Conservation (phyloP, 163 green algal species). For the Chlamydomonas reinhardtii region DNA sequence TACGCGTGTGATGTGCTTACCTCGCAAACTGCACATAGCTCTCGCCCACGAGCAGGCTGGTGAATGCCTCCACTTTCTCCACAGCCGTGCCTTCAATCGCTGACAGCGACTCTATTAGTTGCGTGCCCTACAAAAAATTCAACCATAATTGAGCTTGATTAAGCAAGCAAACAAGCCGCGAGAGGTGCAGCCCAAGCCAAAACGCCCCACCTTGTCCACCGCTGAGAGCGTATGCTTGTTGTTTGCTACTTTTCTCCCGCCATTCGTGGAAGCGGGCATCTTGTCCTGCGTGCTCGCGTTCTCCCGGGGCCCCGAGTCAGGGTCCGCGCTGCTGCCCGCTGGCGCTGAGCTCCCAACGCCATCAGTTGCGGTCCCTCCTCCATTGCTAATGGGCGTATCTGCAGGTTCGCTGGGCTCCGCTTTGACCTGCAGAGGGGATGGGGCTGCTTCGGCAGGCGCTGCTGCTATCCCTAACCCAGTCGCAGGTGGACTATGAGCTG, state of each 20-base stretch:
- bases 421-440: not conserved
- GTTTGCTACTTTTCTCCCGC: not conserved
- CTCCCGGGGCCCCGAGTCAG: not conserved
- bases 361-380: not conserved
- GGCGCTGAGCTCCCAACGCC: not conserved
- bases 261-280: not conserved
- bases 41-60: slow-evolving; percentile 47
- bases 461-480: not conserved
- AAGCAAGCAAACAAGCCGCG: not conserved
- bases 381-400: not conserved
- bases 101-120: slow-evolving; percentile 50
- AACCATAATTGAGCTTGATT: not conserved
- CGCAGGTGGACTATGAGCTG: not conserved
- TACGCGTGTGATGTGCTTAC: not conserved
- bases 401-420: not conserved
- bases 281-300: slow-evolving; percentile 13
- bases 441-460: not conserved
- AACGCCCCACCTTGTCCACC: slow-evolving; percentile 41
- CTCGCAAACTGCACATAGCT: slow-evolving; percentile 51
- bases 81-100: slow-evolving; percentile 53
- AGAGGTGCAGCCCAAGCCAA: not conserved
- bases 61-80: slow-evolving; percentile 55
- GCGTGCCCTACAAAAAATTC: slow-evolving; percentile 18
- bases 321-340: not conserved
- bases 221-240: slow-evolving; percentile 45